These are phyloP conservation scores for Dipteronia dyeriana DNA, from an alignment of 345 rosid species.

Conservation along the genomic window DNA sequence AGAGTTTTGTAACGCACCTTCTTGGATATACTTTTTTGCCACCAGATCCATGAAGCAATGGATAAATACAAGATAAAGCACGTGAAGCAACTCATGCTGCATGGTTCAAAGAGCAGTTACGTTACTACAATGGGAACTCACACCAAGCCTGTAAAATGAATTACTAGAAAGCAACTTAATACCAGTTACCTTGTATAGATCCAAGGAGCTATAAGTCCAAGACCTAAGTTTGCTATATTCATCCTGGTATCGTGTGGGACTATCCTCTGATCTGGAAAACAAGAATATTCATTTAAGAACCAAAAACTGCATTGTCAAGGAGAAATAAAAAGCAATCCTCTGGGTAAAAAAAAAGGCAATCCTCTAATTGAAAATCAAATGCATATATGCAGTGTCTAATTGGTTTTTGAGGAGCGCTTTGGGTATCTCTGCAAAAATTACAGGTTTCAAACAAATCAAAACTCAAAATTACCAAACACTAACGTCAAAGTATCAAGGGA, in stretches of 20 bases:
- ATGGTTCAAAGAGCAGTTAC: constrained; percentile 19
- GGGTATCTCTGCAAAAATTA: neutral
- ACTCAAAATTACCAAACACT: neutral
- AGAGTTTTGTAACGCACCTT: constrained; percentile 39
- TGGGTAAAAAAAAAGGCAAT: neutral
- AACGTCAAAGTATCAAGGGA: neutral
- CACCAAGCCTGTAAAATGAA: neutral
- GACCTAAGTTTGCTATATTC: constrained; percentile 82
- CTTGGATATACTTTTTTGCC: constrained; percentile 73
- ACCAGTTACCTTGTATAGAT: constrained; percentile 71
- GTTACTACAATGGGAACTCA: neutral
- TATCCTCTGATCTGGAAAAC: constrained; percentile 59
- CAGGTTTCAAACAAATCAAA: neutral
- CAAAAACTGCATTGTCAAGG: neutral
- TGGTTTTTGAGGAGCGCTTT: neutral
- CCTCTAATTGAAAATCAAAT: neutral
- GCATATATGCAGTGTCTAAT: neutral
- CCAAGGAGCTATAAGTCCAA: constrained; percentile 81
- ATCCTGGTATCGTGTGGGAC: constrained; percentile 62
- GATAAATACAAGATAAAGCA: constrained; percentile 92
- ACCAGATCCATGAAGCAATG: constrained; percentile 95
- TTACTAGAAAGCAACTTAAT: neutral
- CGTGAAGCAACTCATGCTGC: constrained; percentile 96
- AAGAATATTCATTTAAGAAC: constrained; percentile 1
- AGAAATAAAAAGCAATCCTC: neutral